Conservation (phyloP, 1,284 basidiomycete species). For the Trametes pubescens region DNA sequence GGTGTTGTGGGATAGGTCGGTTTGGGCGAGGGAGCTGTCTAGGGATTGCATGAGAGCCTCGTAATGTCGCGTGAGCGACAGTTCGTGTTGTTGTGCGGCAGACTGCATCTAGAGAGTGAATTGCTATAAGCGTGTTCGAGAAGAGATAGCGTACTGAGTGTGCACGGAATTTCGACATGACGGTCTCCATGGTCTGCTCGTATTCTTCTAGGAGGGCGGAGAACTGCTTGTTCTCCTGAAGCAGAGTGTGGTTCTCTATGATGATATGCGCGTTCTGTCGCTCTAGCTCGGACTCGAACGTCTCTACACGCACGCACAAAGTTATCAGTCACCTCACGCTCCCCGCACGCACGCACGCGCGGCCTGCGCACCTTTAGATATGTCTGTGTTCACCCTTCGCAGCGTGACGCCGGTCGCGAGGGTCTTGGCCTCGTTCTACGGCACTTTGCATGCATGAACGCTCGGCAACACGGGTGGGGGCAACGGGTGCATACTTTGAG, state of each 20-base stretch:
- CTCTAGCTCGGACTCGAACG: conserved; percentile 93
- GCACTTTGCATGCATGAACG: conserved; percentile 34
- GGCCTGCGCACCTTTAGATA: conserved; percentile 75
- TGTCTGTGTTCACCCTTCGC: conserved; percentile 92
- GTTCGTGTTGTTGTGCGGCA: conserved; percentile 92
- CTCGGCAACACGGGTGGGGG: conserved; percentile 22
- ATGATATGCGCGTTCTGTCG: conserved; percentile 89
- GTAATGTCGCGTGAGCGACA: conserved; percentile 91
- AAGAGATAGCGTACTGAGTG: conserved; percentile 76
- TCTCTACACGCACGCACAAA: conserved; percentile 60
- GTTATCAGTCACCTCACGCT: conserved; percentile 1
- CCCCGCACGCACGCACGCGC: not conserved
- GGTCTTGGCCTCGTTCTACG: conserved; percentile 82
- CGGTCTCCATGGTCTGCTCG: conserved; percentile 92
- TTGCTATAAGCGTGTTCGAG: conserved; percentile 19
- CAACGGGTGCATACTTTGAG: conserved; percentile 71
- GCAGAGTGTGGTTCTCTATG: conserved; percentile 91
- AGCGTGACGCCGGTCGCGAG: conserved; percentile 83
- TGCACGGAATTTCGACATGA: conserved; percentile 96
- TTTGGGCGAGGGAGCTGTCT: conserved; percentile 68
- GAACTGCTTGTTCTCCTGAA: conserved; percentile 96
- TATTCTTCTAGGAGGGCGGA: conserved; percentile 92
- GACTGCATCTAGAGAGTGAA: conserved; percentile 52
- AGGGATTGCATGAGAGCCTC: conserved; percentile 83
- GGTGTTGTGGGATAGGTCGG: conserved; percentile 66